phyloP scores from a whole-genome alignment of 106 monocot species.

The Allium fistulosum region DNA sequence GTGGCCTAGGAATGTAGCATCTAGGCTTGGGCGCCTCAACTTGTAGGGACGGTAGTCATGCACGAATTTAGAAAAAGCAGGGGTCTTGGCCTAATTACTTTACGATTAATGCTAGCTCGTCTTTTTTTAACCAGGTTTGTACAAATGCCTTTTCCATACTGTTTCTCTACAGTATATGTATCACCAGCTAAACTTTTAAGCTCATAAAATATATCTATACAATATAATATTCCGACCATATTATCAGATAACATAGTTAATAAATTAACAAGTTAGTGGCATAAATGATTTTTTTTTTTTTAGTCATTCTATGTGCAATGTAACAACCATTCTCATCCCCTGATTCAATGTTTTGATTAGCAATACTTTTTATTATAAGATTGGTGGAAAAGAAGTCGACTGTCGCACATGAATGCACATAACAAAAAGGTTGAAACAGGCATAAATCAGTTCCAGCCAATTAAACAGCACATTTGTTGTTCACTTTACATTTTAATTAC shows the following conservation, averaged over 20 bases:
- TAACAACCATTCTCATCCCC: no score
- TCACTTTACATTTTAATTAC: no score
- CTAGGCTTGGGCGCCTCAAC: slow-evolving; percentile 15
- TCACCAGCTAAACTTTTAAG: neutral
- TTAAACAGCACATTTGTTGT: no score
- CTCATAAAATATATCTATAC: neutral
- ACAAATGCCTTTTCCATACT: neutral
- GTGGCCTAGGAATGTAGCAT: slow-evolving; percentile 16
- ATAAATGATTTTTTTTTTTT: no score
- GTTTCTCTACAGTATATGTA: neutral
- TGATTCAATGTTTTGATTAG: no score
- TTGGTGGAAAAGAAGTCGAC: no score
- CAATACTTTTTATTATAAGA: no score
- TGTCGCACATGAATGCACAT: no score
- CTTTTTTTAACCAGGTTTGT: slow-evolving; percentile 2
- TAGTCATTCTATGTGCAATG: no score
- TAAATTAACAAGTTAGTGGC: neutral
- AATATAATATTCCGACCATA: neutral
- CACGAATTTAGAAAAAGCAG: slow-evolving; percentile 6
- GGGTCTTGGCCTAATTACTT: neutral
- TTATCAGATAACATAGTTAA: neutral
- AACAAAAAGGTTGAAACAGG: no score
- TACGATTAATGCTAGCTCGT: neutral
- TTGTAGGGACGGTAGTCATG: slow-evolving; percentile 2
- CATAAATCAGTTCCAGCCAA: no score